Evolutionary conservation across 257 asterid genomes (phyloP), one percentile per base, ranked within the genome.

Genomic region (Verbena officinalis): DNA sequence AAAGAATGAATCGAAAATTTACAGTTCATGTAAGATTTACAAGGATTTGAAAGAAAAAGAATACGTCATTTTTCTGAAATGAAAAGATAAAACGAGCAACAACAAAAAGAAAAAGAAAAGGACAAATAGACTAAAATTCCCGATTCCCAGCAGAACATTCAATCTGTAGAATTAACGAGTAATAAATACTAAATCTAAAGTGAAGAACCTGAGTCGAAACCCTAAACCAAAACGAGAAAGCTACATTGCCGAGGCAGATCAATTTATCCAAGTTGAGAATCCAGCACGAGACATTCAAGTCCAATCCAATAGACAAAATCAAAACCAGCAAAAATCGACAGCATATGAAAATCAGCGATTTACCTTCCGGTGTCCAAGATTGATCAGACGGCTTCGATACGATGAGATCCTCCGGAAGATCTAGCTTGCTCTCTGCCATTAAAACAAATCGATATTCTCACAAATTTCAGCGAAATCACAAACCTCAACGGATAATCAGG

Each of bases 341-440:
- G 33, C 17, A 52, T 55, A 55, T 8, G 40, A 8, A 31, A 62
- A 62, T 19, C 36, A 39, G 48, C 44, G 56, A 56, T 63, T 62
- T 44, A 93, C 99, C 97, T 82, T 89, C 80, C 44, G 91, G 70
- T 64, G 78, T 80, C 90, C 83, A 85, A 57, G 91, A 81, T 69
- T 90, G 96, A 84, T 87, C 95, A 67, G 88, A 72, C 50, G 71
- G 65, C 77, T 79, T 83, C 17, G 90, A 78, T 6, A 63, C 59
- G 72, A 84, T 69, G 83, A 87, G 91, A 87, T 87, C 86, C 72
- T 85, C 89, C 36, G 85, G 88, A 70, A 84, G 94, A 82, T 85
- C 89, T 54, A 85, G 86, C 78, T 87, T 88, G 71, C 81, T 76
- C 43, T 81, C 95, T 62, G 89, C 81, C 99, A 93, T 93, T 66